phyloP scores from a whole-genome alignment of 768 basidiomycete genomes.

The Cystobasidium ongulense region DNA sequence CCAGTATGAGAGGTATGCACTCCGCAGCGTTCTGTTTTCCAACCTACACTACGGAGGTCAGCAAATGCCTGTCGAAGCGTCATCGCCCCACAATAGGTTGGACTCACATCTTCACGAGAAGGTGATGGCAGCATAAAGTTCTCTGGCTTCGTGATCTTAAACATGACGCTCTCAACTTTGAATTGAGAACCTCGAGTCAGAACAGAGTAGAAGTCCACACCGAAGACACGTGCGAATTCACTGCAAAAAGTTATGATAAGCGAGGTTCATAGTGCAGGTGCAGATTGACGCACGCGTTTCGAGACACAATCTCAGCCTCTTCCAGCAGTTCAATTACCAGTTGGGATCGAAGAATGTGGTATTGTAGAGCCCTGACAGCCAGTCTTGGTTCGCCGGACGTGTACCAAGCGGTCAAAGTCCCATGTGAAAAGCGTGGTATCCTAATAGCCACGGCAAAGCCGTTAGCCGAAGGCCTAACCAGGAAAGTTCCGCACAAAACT shows the following conservation, averaged over 20 bases:
- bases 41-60: conserved; percentile 54
- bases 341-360: conserved; percentile 59
- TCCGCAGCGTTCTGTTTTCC: conserved; percentile 93
- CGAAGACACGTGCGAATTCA: conserved; percentile 94
- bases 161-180: conserved; percentile 98
- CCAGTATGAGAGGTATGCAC: conserved; percentile 83
- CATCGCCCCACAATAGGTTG: neutral
- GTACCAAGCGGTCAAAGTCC: conserved; percentile 63
- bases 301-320: conserved; percentile 69
- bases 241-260: conserved; percentile 48
- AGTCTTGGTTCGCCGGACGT: conserved; percentile 56
- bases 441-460: too few species aligned
- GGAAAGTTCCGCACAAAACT: too few species aligned
- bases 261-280: conserved; percentile 50
- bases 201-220: conserved; percentile 93
- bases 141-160: conserved; percentile 92
- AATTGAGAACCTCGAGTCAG: conserved; percentile 92
- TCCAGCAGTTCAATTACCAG: conserved; percentile 74
- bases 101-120: conserved; percentile 66
- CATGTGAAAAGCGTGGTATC: conserved; percentile 63
- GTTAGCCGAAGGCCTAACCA: too few species aligned
- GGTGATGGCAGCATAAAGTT: conserved; percentile 84
- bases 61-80: neutral
- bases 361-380: conserved; percentile 53
- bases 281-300: conserved; percentile 54